phyloP scores from a whole-genome alignment of 1,284 basidiomycete genomes.

The Entoloma clypeatum region DNA sequence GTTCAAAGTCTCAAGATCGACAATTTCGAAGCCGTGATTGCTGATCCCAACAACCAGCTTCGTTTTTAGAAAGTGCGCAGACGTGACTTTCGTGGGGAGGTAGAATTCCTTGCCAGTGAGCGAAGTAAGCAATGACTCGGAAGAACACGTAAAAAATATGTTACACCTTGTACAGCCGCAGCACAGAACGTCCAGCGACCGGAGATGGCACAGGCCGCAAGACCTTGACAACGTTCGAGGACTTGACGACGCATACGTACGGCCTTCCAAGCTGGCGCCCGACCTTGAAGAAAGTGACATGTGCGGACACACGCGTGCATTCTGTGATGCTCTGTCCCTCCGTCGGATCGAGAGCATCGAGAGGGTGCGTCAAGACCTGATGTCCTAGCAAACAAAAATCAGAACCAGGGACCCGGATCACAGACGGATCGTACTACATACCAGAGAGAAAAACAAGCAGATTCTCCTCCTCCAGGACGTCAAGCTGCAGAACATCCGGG shows the following conservation, averaged over 20 bases:
- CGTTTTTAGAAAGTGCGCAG: slow-evolving; percentile 15
- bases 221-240: slow-evolving; percentile 13
- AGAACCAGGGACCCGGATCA: background rate
- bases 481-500: slow-evolving; percentile 14
- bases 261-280: slow-evolving; percentile 7
- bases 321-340: background rate
- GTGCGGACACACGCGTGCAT: slow-evolving; percentile 14
- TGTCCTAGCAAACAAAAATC: slow-evolving; percentile 5
- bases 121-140: background rate
- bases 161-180: slow-evolving; percentile 12
- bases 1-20: slow-evolving; percentile 13
- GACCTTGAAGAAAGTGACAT: slow-evolving; percentile 16
- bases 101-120: slow-evolving; percentile 15
- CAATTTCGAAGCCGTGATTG: slow-evolving; percentile 16
- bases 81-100: slow-evolving; percentile 12
- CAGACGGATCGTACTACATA: background rate
- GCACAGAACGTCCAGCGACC: background rate
- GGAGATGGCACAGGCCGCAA: slow-evolving; percentile 6
- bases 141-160: background rate
- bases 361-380: slow-evolving; percentile 10
- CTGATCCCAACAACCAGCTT: slow-evolving; percentile 16
- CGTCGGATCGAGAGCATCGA: slow-evolving; percentile 4
- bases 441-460: slow-evolving; percentile 18
- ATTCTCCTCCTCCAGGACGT: slow-evolving; percentile 13
- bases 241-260: slow-evolving; percentile 14